Evolutionary conservation across 148 eudicot genomes (phyloP), one percentile per base, ranked within the genome.

Genomic region (Nyssa sinensis): DNA sequence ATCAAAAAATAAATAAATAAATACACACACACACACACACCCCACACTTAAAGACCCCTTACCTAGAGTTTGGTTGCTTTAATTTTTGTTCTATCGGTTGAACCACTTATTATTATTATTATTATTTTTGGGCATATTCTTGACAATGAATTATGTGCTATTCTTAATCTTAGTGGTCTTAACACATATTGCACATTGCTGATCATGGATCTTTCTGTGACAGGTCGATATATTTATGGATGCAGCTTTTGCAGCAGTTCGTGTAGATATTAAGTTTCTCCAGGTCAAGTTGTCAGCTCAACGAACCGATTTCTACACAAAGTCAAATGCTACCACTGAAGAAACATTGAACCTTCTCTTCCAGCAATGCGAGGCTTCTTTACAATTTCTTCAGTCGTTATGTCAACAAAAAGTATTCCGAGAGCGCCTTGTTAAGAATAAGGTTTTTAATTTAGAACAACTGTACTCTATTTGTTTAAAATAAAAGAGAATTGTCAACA

Each of bases 281-380:
- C 93, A 81, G 71, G 70, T 76, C 62, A 91, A 73, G 80, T 49
- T 93, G 77, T 88, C 90, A 61, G 78, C 83, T 82, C 79, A 81
- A 70, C 72, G 62, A 72, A 77, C 72, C 68, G 83, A 82, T 51
- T 44, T 59, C 74, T 27, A 25, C 51, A 69, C 55, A 23, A 73
- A 81, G 34, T 72, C 88, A 70, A 71, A 71, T 82, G 67, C 57
- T 76, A 79, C 67, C 61, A 75, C 72, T 78, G 94, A 86, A 70
- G 86, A 74, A 78, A 65, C 75, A 30, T 77, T 92, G 62, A 75
- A 74, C 62, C 82, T 78, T 81, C 81, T 83, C 67, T 95, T 94
- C 86, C 91, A 83, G 82, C 97, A 90, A 73, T 92, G 97, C 75
- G 98, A 95, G 84, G 93, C 91, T 84, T 89, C 98, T 73, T 81